phyloP scores from a whole-genome alignment of 345 rosid species.

The Eutrema yunnanense region DNA sequence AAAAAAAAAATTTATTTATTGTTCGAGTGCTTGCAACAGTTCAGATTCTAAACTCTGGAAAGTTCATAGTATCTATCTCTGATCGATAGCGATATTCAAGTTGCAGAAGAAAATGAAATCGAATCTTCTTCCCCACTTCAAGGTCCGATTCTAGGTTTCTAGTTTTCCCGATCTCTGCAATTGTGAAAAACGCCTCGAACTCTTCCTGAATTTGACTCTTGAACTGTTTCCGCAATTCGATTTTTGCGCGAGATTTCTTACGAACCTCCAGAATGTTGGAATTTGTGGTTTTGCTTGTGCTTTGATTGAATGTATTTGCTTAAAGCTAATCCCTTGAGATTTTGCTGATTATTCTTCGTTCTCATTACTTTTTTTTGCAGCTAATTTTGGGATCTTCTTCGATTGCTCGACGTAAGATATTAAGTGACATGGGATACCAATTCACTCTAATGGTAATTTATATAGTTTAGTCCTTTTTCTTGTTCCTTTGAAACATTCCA shows the following conservation, averaged over 20 bases:
- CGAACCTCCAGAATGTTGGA: neutral
- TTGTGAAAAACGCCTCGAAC: neutral
- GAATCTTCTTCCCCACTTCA: constrained; percentile 31
- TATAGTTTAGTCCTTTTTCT: neutral
- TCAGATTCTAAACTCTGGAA: too few species aligned
- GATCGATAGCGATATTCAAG: too few species aligned
- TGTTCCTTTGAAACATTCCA: neutral
- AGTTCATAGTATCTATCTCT: too few species aligned
- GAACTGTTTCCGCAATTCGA: neutral
- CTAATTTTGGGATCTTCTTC: constrained; percentile 87
- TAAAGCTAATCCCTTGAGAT: neutral
- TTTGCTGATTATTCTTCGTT: neutral
- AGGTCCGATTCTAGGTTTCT: constrained; percentile 30
- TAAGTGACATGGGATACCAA: constrained; percentile 84
- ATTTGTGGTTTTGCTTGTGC: neutral
- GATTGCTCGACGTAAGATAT: constrained; percentile 51
- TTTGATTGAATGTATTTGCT: neutral
- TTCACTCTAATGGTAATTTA: constrained; percentile 60
- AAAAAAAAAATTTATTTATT: too few species aligned
- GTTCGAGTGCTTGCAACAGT: too few species aligned
- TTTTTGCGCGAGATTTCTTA: neutral
- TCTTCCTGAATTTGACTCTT: neutral
- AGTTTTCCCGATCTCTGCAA: neutral
- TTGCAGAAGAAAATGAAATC: constrained; percentile 37
- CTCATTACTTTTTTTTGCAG: constrained; percentile 32